These are phyloP conservation scores for Aspergillus costaricaensis DNA, from an alignment of 2,329 filamentous ascomycete species.

Conservation along the genomic window DNA sequence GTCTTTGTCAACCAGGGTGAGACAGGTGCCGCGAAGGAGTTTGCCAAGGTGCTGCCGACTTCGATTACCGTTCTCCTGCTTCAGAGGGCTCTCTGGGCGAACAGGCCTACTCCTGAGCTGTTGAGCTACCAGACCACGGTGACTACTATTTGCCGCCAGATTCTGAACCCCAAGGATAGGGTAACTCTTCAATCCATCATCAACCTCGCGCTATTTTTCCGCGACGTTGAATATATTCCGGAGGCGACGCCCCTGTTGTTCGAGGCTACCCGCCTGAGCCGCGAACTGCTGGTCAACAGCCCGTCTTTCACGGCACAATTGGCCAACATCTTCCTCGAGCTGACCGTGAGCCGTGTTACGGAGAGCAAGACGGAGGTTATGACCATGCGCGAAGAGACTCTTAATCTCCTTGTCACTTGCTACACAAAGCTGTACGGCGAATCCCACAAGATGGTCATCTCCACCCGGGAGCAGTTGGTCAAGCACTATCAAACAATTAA, in stretches of 20 bases:
- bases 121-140: slow-evolving; percentile 30
- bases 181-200: slow-evolving; percentile 50
- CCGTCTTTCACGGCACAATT: slow-evolving; percentile 51
- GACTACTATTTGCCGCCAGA: slow-evolving; percentile 34
- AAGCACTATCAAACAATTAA: slow-evolving; percentile 53
- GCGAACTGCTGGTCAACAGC: slow-evolving; percentile 42
- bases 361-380: slow-evolving; percentile 35
- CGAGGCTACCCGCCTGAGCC: slow-evolving; percentile 44
- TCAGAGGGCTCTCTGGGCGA: slow-evolving; percentile 52
- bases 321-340: slow-evolving; percentile 48
- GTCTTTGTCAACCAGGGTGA: slow-evolving; percentile 39
- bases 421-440: slow-evolving; percentile 53
- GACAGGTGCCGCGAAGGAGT: slow-evolving; percentile 43
- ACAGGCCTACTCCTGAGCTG: slow-evolving; percentile 34
- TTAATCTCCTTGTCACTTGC: slow-evolving; percentile 51
- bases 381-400: slow-evolving; percentile 47
- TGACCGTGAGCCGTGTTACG: slow-evolving; percentile 41
- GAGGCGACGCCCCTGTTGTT: slow-evolving; percentile 47
- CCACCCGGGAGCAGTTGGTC: slow-evolving; percentile 47
- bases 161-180: slow-evolving; percentile 41
- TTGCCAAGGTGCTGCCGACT: slow-evolving; percentile 52
- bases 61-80: slow-evolving; percentile 49
- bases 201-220: slow-evolving; percentile 42
- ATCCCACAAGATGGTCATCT: slow-evolving; percentile 49
- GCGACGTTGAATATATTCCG: slow-evolving; percentile 31